Percentiles rank a stretch among this genome's conserved stretches.
These are phyloP conservation scores for Bidens hawaiensis DNA, from an alignment of 140 eudicot genomes.

Conservation along the genomic window DNA sequence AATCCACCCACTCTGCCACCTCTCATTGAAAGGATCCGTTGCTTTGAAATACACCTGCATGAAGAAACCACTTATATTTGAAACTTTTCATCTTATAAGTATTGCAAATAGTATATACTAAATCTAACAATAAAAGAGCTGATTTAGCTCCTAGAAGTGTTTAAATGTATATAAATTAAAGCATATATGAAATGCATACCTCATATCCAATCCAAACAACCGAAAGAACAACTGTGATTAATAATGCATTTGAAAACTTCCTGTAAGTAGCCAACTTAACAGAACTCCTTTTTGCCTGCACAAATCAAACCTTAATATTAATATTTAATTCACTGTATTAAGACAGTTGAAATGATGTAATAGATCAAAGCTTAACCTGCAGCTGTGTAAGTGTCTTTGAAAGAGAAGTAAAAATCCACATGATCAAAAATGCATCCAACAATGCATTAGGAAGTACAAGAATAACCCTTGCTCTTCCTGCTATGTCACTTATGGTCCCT, in stretches of 20 bases:
- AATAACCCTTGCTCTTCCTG: conserved; percentile 90
- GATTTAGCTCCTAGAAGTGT: no score
- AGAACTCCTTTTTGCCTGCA: conserved; percentile 89
- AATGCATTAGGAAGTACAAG: conserved; percentile 90
- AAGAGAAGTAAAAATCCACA: conserved; percentile 98
- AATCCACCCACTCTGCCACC: conserved; percentile 97
- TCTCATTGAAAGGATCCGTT: conserved; percentile 97
- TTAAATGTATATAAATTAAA: background rate
- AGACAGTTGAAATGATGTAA: conserved; percentile 8
- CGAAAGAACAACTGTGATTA: conserved; percentile 68
- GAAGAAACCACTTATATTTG: conserved; percentile 7
- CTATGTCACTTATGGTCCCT: conserved; percentile 85
- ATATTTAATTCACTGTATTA: no score
- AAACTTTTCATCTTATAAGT: background rate
- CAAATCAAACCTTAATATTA: conserved; percentile 6
- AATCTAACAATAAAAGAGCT: no score
- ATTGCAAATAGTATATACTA: no score
- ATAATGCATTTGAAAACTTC: conserved; percentile 91
- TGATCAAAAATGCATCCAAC: conserved; percentile 83
- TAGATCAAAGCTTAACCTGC: conserved; percentile 52
- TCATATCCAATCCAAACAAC: conserved; percentile 92
- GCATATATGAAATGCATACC: conserved; percentile 46
- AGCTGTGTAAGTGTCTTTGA: conserved; percentile 93
- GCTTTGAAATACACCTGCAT: conserved; percentile 92
- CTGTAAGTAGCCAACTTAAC: conserved; percentile 90